These are phyloP conservation scores for Erodium texanum DNA, from an alignment of 441 rosid species.

Conservation along the genomic window DNA sequence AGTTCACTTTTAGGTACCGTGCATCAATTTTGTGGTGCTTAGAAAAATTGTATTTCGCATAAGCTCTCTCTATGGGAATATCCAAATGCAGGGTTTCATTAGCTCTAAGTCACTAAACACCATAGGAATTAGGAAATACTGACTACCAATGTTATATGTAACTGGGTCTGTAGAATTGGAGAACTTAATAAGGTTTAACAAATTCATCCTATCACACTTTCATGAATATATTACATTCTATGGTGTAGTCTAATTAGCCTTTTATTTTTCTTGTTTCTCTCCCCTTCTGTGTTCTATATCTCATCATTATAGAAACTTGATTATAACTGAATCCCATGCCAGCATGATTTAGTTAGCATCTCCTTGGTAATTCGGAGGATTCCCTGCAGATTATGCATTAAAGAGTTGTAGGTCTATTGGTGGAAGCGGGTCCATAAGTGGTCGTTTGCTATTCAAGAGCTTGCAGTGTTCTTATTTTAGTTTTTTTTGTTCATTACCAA, in stretches of 20 bases:
- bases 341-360: too few relatives aligned
- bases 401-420: neutral
- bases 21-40: too few relatives aligned
- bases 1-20: neutral
- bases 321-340: too few relatives aligned
- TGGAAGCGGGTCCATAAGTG: neutral
- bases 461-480: neutral
- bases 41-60: neutral
- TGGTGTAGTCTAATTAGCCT: neutral
- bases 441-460: neutral
- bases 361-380: neutral
- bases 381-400: neutral
- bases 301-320: too few relatives aligned
- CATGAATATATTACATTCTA: neutral
- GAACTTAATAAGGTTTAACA: neutral
- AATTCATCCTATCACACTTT: neutral
- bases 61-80: neutral
- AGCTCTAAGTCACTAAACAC: neutral
- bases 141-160: neutral
- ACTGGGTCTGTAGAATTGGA: neutral
- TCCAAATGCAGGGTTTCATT: neutral
- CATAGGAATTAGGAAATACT: neutral
- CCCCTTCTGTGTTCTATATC: too few relatives aligned
- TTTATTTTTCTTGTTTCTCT: neutral
- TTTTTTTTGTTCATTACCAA: neutral